Evolutionary conservation across 2,329 filamentous ascomycete genomes (phyloP), one percentile per base, ranked within the genome.

Genomic region (Penicillium palitans): DNA sequence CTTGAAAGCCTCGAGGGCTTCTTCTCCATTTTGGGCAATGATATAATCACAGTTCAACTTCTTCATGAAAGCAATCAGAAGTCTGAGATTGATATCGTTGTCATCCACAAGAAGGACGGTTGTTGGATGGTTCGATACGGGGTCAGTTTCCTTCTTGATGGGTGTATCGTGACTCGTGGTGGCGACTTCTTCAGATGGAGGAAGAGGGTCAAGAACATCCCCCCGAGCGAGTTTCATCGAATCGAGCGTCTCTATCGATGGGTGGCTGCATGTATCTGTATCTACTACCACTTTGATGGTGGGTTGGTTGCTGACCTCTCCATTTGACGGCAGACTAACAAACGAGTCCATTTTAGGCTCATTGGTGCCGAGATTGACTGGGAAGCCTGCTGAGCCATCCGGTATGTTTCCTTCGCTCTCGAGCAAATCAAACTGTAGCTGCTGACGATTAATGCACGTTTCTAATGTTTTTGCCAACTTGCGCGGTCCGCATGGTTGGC

Each of bases 101-200:
- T 76, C 74, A 52, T 76, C 74, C 9, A 76, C 74, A 15, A 76
- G 61, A 4, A 76, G 61, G 6, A 75, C 56, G 10, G 61, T 49
- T 7, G 24, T 46, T 21, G 29, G 54, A 33, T 17, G 13, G 15
- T 31, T 13, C 19, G 25, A 31, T 39, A 3, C 12, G 6, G 21
- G n/a, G 10, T 19, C 19, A 12, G 13, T 29, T 10, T 9, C n/a
- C 2, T n/a, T 12, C 31, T 33, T 4, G 6, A n/a, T 5, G 19
- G 15, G 5, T 31, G 13, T n/a, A 27, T 37, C 7, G 25, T 46
- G 24, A 7, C 17, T 24, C 6, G 9, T 13, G 27, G 27, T 10
- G 27, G 19, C 5, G 24, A 17, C 4, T 15, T 40, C 35, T 17
- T 15, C 37, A 2, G n/a, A 17, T 10, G 8, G 24, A 41, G n/a